These are phyloP conservation scores for Microbotryum lychnidis-dioicae DNA, from an alignment of 1,284 basidiomycete genomes.

Conservation along the genomic window DNA sequence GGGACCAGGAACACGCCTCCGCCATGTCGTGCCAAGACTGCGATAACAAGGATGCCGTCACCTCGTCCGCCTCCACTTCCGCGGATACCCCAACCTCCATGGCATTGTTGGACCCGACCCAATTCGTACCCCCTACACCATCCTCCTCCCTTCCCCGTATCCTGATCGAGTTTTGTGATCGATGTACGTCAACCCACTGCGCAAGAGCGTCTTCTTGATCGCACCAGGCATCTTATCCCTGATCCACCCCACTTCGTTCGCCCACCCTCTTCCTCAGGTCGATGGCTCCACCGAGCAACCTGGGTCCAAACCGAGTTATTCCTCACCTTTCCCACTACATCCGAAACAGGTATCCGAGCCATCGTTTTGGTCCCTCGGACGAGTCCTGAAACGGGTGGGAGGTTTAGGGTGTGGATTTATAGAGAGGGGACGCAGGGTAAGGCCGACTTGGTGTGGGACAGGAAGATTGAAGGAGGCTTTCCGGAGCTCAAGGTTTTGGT, in stretches of 20 bases:
- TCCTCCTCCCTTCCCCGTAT: conserved; percentile 33
- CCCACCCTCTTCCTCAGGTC: conserved; percentile 13
- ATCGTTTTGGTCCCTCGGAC: conserved; percentile 67
- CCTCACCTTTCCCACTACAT: conserved; percentile 60
- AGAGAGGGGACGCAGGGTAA: neutral
- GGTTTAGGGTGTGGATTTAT: conserved; percentile 78
- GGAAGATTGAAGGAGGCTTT: conserved; percentile 67
- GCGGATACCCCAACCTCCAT: neutral
- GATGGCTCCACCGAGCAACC: conserved; percentile 67
- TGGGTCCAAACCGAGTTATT: conserved; percentile 83
- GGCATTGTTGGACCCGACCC: neutral
- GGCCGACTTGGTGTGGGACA: conserved; percentile 39
- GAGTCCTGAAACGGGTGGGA: conserved; percentile 69
- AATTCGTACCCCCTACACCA: neutral
- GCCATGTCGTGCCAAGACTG: neutral
- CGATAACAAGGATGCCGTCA: neutral
- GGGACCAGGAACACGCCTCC: no score
- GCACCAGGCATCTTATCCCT: neutral
- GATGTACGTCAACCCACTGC: conserved; percentile 45
- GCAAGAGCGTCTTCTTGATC: neutral
- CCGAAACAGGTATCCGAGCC: conserved; percentile 48
- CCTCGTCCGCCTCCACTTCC: neutral
- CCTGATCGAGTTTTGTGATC: conserved; percentile 76
- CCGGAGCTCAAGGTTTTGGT: conserved; percentile 79
- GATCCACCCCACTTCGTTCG: conserved; percentile 3